Percentiles rank a stretch among this genome's conserved stretches.
phyloP scores from a whole-genome alignment of 179 eudicot genomes.

The Carnegiea gigantea region DNA sequence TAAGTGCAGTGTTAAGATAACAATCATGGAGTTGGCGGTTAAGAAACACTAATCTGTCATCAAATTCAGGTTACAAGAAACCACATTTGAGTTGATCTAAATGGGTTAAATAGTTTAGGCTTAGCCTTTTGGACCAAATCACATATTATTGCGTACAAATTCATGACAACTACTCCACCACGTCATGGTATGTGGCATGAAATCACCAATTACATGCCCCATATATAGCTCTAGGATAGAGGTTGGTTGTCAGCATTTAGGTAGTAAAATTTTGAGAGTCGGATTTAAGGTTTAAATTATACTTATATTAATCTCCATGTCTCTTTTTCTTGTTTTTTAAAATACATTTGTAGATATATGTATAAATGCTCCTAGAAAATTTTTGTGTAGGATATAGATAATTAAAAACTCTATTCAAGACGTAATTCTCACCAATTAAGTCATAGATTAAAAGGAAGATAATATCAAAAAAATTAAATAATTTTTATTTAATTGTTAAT shows the following conservation, averaged over 20 bases:
- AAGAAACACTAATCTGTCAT: constrained; percentile 5
- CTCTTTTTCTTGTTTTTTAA: too few species aligned
- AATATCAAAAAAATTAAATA: neutral
- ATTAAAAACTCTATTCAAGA: too few species aligned
- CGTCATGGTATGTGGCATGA: neutral
- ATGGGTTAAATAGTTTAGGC: neutral
- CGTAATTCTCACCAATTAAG: too few species aligned
- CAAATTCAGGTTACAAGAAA: neutral
- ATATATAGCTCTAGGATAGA: neutral
- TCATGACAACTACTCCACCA: neutral
- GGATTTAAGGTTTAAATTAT: too few species aligned
- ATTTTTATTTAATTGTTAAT: too few species aligned
- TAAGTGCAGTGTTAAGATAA: neutral
- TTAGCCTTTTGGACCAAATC: constrained; percentile 1
- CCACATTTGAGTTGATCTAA: neutral
- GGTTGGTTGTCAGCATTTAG: neutral
- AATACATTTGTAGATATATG: too few species aligned
- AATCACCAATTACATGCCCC: neutral
- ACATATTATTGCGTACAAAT: neutral
- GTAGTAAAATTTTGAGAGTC: too few species aligned
- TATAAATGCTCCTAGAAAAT: too few species aligned
- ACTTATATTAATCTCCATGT: too few species aligned
- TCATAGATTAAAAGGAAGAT: too few species aligned
- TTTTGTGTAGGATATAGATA: too few species aligned
- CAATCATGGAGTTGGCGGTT: neutral